A percentile compares a stretch with the other conserved stretches of the same genome.
These are phyloP conservation scores for Taphrina confusa DNA, from an alignment of 1,139 yeast genomes.

Conservation along the genomic window DNA sequence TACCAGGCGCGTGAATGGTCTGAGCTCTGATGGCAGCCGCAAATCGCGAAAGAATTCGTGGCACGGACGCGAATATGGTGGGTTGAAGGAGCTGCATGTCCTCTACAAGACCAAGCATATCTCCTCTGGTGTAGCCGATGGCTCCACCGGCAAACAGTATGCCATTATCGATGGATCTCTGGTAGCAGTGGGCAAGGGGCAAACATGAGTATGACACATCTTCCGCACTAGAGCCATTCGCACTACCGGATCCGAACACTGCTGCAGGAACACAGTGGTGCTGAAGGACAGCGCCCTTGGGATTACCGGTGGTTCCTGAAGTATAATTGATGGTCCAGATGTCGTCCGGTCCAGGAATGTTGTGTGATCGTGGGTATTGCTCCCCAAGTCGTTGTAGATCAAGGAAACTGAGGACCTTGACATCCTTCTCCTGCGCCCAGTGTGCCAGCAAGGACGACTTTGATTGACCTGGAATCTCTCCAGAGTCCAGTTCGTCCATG, in stretches of 20 bases:
- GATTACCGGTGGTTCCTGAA: conserved; percentile 74
- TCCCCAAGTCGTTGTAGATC: conserved; percentile 56
- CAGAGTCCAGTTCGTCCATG: conserved; percentile 50
- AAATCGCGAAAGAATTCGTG: conserved; percentile 64
- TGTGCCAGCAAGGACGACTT: conserved; percentile 43
- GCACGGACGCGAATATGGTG: conserved; percentile 58
- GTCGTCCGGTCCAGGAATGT: conserved; percentile 58
- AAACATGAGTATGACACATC: conserved; percentile 51
- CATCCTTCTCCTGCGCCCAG: conserved; percentile 47
- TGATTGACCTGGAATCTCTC: conserved; percentile 41
- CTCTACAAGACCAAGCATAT: conserved; percentile 54
- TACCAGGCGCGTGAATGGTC: conserved; percentile 47
- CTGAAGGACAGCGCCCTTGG: conserved; percentile 69
- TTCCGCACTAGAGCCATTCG: conserved; percentile 42
- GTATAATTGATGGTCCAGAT: conserved; percentile 71
- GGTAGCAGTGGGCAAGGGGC: conserved; percentile 73
- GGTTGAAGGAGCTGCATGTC: conserved; percentile 62
- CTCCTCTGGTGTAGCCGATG: conserved; percentile 54
- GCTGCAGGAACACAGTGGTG: conserved; percentile 60
- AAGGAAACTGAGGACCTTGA: conserved; percentile 51
- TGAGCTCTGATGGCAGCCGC: conserved; percentile 56
- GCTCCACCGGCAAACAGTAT: conserved; percentile 45
- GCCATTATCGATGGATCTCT: conserved; percentile 47
- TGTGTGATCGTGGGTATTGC: conserved; percentile 51
- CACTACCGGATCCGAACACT: conserved; percentile 43